Evolutionary conservation across 2,329 filamentous ascomycete species (phyloP), one percentile per base, ranked within the genome.

Genomic region (Stemphylium beticola): DNA sequence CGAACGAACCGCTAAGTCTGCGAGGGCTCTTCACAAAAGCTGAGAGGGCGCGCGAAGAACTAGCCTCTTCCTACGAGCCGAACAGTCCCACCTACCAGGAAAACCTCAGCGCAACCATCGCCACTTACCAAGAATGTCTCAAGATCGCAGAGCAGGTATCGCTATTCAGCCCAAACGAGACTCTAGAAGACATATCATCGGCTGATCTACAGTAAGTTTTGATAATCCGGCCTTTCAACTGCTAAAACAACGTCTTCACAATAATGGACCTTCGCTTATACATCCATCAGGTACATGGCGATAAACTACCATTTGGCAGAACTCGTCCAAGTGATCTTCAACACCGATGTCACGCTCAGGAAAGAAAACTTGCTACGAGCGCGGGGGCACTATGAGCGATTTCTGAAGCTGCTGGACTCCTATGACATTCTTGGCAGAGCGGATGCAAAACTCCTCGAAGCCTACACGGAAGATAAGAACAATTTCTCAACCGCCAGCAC

Each of bases 161-260:
- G 0, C 81, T 99, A 48, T 98, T 98, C 83, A 96, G 92, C 64
- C 82, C 87, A 32, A 99, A 99, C 76, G 95, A 99, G 76, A 84
- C 85, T 0, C 77, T 93, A 34, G 95, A 99, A 58, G 95, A 99
- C 77, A 79, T 97, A 29, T 81, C 90, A 12, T 96, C 93, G 1
- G 82, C 84, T n/a, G 88, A 96, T 68, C 78, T 99, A 29, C 91
- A 92, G 77, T 96, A 79, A 55, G 76, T 64, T 3, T 14, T 11
- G 12, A 9, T 14, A 17, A 14, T 9, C 2, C 22, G 14, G 3
- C 29, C 6, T 20, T 39, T 18, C 22, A 26, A 33, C 33, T n/a
- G 29, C 42, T 39, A 14, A 20, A n/a, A 32, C 26, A 14, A 47
- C 42, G 33, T 49, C 18, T 24, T 48, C 26, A n/a, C 29, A 26